Base-by-base conservation (phyloP, 441 rosid genomes). In the Monsonia emarginata region DNA sequence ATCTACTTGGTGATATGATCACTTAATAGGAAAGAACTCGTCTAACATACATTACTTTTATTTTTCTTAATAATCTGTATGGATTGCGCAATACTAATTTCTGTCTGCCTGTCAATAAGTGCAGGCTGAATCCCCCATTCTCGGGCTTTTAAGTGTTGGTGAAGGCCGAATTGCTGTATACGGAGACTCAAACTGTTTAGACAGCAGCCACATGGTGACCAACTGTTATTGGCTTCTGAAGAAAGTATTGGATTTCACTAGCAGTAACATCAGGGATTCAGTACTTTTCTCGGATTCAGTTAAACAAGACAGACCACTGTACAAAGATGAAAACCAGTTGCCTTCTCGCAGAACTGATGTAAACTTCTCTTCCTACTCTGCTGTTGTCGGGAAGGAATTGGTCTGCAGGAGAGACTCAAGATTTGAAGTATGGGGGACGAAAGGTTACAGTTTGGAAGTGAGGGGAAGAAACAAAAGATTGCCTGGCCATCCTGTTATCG, bases 201-300 rank as follows among this genome's bases (percentile, higher is more conserved):
- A 94, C 71, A 88, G 98, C 73, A 94, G 98, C 76, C 98, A 91
- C 74, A 94, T 94, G 98, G 97, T 94, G 62, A 91, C 98, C 14
- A 90, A 91, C 77, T 94, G 98, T 78, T 91, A 86, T 79, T 82
- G 91, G 97, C 95, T 94, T 72, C 80, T 94, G 64, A 85, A 79
- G 78, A 94, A 94, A 78, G 81, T 89, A 57, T 80, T 94, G 64
- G 95, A 90, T 65, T 94, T 87, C 74, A 90, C 94, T 52, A 82
- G 91, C 32, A 76, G 83, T 65, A 84, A 84, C 62, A 75, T 79
- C 68, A 85, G 76, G 75, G 97, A 94, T 78, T 81, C 89, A n/a
- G 74, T 90, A 70, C 89, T 94, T 44, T 91, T 90, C 82, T 74
- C 95, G 0, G 76, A 69, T 65, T 83, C 86, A 21, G 76, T 59